These are phyloP conservation scores for Penicillium sp. DNA, from an alignment of 2,329 filamentous ascomycete species.

Conservation along the genomic window DNA sequence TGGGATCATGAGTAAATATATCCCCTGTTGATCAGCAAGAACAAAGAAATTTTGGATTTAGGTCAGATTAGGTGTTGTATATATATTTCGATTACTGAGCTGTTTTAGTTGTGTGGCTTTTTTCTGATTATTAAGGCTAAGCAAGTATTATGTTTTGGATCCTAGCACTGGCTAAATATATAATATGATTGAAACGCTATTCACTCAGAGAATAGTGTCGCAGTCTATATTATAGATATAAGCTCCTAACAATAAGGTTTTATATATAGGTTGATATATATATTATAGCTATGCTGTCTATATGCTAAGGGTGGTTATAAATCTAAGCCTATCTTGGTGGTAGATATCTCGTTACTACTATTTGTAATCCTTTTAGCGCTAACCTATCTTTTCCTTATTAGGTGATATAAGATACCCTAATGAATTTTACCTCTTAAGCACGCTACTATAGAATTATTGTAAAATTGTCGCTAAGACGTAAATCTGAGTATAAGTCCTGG, in stretches of 20 bases:
- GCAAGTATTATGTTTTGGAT: background rate
- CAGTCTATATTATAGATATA: background rate
- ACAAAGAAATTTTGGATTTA: background rate
- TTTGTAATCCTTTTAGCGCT: background rate
- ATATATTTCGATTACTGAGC: background rate
- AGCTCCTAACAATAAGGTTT: background rate
- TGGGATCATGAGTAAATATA: background rate
- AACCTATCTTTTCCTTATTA: background rate
- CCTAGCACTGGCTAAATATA: background rate
- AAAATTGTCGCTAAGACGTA: background rate
- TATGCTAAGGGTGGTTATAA: background rate
- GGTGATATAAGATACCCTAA: background rate
- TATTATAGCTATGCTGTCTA: background rate
- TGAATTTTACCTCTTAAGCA: background rate
- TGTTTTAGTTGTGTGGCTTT: background rate
- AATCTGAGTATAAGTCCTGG: background rate
- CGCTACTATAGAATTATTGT: background rate
- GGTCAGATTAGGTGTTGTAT: background rate
- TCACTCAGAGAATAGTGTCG: background rate
- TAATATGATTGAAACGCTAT: background rate
- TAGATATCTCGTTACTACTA: background rate
- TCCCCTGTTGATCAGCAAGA: background rate
- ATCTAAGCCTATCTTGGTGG: background rate
- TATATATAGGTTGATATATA: background rate
- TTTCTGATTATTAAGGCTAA: background rate